These are phyloP conservation scores for Chaetoceros tenuissimus DNA, from an alignment of 108 stramenopile species.

Conservation along the genomic window DNA sequence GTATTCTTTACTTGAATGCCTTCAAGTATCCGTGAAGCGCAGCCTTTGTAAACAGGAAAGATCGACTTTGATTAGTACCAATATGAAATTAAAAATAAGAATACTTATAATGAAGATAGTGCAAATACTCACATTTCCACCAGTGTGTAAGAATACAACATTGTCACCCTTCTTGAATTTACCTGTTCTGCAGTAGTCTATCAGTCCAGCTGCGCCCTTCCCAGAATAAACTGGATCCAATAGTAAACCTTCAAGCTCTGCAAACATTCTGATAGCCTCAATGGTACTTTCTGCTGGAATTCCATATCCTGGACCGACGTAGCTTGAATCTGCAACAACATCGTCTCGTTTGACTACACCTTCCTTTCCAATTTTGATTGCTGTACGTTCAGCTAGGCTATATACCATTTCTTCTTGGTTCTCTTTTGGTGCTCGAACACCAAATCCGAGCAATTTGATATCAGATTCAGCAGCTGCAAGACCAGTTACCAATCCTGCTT, in stretches of 20 bases:
- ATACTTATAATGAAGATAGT: not conserved
- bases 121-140: conserved; percentile 12
- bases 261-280: conserved; percentile 28
- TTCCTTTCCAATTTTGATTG: conserved; percentile 2
- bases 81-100: too few species aligned
- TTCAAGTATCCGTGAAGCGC: not conserved
- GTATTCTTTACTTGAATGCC: not conserved
- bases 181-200: conserved; percentile 25
- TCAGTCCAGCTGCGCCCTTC: conserved; percentile 30
- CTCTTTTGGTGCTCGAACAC: conserved; percentile 19
- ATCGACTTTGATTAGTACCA: too few species aligned
- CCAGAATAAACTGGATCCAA: conserved; percentile 34
- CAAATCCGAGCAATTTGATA: conserved; percentile 16
- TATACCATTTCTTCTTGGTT: conserved; percentile 13
- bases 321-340: conserved; percentile 10
- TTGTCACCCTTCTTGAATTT: conserved; percentile 17
- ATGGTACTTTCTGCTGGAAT: conserved; percentile 22
- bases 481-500: conserved; percentile 23
- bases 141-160: conserved; percentile 33
- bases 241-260: conserved; percentile 21
- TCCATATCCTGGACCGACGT: conserved; percentile 34
- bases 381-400: conserved; percentile 13
- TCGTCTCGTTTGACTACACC: conserved; percentile 8
- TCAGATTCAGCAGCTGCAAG: conserved; percentile 2
- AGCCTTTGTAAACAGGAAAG: not conserved